Base-by-base conservation (phyloP, 345 rosid species). In the Lenwebbia sp. region DNA sequence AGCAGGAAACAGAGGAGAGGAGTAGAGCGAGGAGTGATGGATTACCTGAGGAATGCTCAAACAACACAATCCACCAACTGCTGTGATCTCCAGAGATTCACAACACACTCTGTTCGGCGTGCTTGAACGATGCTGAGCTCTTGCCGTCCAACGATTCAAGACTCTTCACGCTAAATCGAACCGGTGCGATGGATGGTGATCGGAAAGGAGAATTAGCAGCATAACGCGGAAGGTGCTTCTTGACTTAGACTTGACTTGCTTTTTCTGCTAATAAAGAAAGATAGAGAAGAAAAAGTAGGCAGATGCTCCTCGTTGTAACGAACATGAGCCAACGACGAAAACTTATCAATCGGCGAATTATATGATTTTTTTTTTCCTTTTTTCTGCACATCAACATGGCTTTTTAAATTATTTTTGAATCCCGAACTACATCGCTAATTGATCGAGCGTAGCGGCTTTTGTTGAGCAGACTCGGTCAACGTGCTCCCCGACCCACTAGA, bases 401-500 rank as follows among this genome's bases (percentile, higher is more conserved):
- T 44, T 44, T 44, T 44, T 6, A 44, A 44, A 44, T 44, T 5
- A 44, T 44, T 44, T 44, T 44, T 44, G 47, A 44, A 44, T 44
- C 47, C 47, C 47, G 47, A 44, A 44, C 8, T 5, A 44, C 47
- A 44, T 44, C 9, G 1, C 8, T 5, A 44, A 44, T 44, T 44
- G 47, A 7, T 44, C 9, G 40, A 2, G 40, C 40, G 40, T 2
- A 40, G 4, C 40, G 40, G 4, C 40, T 40, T 40, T 40, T 40
- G 40, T 40, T 40, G 40, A 40, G 40, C 40, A 40, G 40, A 40
- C 2, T 2, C 40, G 4, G 40, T 4, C 4, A 40, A 4, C 40
- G 4, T 4, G 2, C 2, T 2, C 2, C 4, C 4, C 4, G 40
- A 4, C 40, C 4, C 4, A 4, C 40, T 4, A 4, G 4, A 2